Base-by-base conservation (phyloP, 2,329 filamentous ascomycete genomes). In the Coleophoma eucalyptorum region DNA sequence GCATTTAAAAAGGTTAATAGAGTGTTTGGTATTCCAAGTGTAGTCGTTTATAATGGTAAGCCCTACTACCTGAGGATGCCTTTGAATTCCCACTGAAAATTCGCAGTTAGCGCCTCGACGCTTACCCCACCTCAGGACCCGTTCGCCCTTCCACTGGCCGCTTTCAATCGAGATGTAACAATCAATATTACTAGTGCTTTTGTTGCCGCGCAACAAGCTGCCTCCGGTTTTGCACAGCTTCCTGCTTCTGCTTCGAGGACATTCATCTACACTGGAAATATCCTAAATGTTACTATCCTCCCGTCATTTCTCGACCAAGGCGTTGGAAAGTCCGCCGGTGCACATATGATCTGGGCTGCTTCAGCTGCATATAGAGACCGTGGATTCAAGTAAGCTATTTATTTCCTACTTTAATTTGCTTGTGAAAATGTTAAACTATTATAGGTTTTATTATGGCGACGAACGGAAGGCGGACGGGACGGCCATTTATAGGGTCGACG, bases 361-460 rank as follows among this genome's bases (percentile, higher is more conserved):
- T 62, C 68, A 0, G 52, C 50, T 10, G 62, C 58, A 4, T 74
- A 72, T 52, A 61, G 63, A 48, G 64, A 65, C 7, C 50, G 59
- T n/a, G 69, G 72, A 19, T 70, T 58, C 55, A 68, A 67, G 68
- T 67, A 61, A 4, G 16, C 5, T n/a, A 38, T 38, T 37, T 41
- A 19, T 2, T n/a, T n/a, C 20, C n/a, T 44, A 12, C 19, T 8
- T 45, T 45, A 31, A 26, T 32, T 26, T 31, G 16, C 21, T 8
- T 31, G 21, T 33, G 16, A 11, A 45, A 45, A 32, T 2, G 7
- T 8, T 34, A 16, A 32, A 7, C 15, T 45, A 33, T 31, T 48
- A 2, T 52, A 77, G 75, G 45, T 79, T 78, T 56, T 78, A 77
- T 55, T 79, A 74, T 49, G 71, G 64, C 6, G 75, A 79, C 46